phyloP scores from a whole-genome alignment of 2,329 filamentous ascomycete genomes.

The Claviceps fusiformis region DNA sequence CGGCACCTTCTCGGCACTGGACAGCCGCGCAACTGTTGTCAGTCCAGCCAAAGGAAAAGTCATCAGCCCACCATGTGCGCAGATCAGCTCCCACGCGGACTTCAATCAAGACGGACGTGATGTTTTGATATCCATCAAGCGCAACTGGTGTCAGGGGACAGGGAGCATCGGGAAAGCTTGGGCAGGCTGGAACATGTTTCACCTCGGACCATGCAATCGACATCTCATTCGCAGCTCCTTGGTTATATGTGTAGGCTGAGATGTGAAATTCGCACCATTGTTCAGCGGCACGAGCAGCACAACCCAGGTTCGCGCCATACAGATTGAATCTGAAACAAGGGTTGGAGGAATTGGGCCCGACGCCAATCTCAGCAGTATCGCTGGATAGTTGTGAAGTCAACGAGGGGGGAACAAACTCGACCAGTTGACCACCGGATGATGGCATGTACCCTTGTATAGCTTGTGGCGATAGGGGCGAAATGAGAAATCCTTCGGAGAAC shows the following conservation, averaged over 20 bases:
- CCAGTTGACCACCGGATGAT: constrained; percentile 25
- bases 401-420: constrained; percentile 26
- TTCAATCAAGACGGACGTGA: constrained; percentile 25
- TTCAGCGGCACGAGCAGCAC: constrained; percentile 21
- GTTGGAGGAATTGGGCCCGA: constrained; percentile 23
- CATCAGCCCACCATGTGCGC: constrained; percentile 28
- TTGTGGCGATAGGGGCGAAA: constrained; percentile 22
- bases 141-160: constrained; percentile 23
- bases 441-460: constrained; percentile 20
- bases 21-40: constrained; percentile 27
- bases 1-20: constrained; percentile 18
- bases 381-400: constrained; percentile 15
- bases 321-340: constrained; percentile 27
- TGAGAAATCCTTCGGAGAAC: constrained; percentile 28
- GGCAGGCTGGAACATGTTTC: constrained; percentile 25
- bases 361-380: constrained; percentile 26
- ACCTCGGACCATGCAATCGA: constrained; percentile 27
- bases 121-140: constrained; percentile 24
- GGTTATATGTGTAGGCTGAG: constrained; percentile 26
- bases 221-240: constrained; percentile 18
- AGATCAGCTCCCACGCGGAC: constrained; percentile 24
- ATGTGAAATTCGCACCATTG: constrained; percentile 28
- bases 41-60: constrained; percentile 26
- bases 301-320: constrained; percentile 25
- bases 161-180: constrained; percentile 18